Evolutionary conservation across 2,329 filamentous ascomycete genomes (phyloP), one percentile per base, ranked within the genome.

Genomic region (Ceratocystis harringtonii): DNA sequence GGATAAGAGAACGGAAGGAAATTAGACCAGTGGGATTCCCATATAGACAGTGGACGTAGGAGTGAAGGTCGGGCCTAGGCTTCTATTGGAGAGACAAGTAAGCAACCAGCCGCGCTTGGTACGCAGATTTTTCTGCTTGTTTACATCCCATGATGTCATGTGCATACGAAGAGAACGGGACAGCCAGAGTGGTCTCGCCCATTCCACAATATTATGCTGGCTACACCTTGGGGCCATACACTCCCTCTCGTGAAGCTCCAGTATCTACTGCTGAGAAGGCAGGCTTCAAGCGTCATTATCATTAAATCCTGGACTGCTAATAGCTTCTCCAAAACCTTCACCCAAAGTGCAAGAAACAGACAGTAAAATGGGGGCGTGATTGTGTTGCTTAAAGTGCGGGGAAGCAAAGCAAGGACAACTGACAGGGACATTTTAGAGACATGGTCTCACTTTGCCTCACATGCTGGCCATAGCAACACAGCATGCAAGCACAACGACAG

Each of bases 311-410:
- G n/a, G 17, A 1, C 52, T 57, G 15, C 25, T 57, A 4, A 50
- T 25, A 32, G 12, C 22, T 17, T 57, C 52, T 57, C 52, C 52
- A 57, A 57, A 28, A 28, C 5, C 12, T 2, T 6, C 50, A 19
- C 25, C 30, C 22, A 25, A 2, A 57, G 22, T 25, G 12, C 10
- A 25, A 55, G 28, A 55, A 48, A 48, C 8, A 48, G 19, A 48
- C 17, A 22, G 19, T 7, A 22, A 22, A 10, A 22, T 6, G 5
- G 10, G 22, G 50, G 5, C 10, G 22, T 55, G 19, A 5, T 25
- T 55, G 50, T 55, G 52, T n/a, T 57, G 22, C 22, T 30, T 30
- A 57, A 57, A 32, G 52, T 57, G 52, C 52, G 52, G 52, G 52
- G 48, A 52, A 52, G 48, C 22, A 41, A 41, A 41, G 22, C 22